phyloP scores from a whole-genome alignment of 805 yeast species.

The Suhomyces pyralidae region DNA sequence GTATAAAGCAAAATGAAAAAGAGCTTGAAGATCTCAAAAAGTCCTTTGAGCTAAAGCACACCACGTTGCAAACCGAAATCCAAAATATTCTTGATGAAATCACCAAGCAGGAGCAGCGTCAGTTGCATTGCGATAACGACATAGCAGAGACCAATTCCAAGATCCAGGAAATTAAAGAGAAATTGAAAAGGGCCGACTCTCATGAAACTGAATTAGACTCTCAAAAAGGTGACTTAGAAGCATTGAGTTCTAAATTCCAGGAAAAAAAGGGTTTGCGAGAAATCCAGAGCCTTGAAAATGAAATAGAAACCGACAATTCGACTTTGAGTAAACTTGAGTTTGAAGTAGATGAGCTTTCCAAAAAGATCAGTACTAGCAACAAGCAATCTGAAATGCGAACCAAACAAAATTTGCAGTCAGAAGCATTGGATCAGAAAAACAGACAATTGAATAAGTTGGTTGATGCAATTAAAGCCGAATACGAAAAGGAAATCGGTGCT shows the following conservation, averaged over 20 bases:
- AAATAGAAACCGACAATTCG: constrained; percentile 38
- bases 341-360: constrained; percentile 50
- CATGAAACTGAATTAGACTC: constrained; percentile 48
- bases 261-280: constrained; percentile 17
- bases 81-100: constrained; percentile 21
- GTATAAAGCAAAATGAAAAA: background rate
- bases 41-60: background rate
- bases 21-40: background rate
- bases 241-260: constrained; percentile 34
- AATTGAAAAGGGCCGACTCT: constrained; percentile 34
- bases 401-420: constrained; percentile 44
- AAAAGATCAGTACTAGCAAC: constrained; percentile 49
- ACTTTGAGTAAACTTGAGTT: constrained; percentile 29
- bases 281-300: constrained; percentile 24
- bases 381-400: constrained; percentile 60
- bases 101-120: constrained; percentile 43
- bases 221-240: constrained; percentile 42
- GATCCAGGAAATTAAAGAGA: constrained; percentile 33
- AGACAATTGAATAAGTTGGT: constrained; percentile 26
- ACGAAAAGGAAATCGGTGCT: constrained; percentile 15
- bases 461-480: constrained; percentile 17
- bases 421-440: constrained; percentile 32
- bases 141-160: constrained; percentile 32
- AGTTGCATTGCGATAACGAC: constrained; percentile 42
- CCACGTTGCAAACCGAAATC: constrained; percentile 9